phyloP scores from a whole-genome alignment of 305 asterid genomes.

The Petunia hybrid region DNA sequence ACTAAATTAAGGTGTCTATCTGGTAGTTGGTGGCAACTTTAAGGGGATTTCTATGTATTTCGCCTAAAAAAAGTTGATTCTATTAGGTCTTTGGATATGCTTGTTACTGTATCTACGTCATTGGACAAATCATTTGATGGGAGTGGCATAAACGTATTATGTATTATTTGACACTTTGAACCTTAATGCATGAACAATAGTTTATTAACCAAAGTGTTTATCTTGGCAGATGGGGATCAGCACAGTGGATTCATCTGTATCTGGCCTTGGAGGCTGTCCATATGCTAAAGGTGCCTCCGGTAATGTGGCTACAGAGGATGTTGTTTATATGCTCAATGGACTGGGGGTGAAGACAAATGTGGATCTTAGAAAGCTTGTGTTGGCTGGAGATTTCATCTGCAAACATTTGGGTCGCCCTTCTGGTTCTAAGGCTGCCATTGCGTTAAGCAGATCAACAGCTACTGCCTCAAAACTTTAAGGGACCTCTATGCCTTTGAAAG shows the following conservation, averaged over 20 bases:
- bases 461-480: conserved; percentile 70
- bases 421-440: conserved; percentile 79
- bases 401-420: conserved; percentile 71
- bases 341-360: conserved; percentile 77
- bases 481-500: conserved; percentile 21
- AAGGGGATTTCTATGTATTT: no score
- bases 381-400: conserved; percentile 83
- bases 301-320: conserved; percentile 96
- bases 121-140: background rate
- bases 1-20: no score
- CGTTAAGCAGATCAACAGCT: conserved; percentile 59
- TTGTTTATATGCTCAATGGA: conserved; percentile 84
- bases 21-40: no score
- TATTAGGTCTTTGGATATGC: background rate
- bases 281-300: conserved; percentile 97
- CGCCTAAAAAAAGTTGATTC: background rate
- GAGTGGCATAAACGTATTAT: background rate
- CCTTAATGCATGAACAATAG: conserved; percentile 1
- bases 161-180: background rate
- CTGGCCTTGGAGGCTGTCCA: conserved; percentile 94
- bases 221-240: conserved; percentile 78
- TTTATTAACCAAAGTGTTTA: background rate
- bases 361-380: conserved; percentile 67
- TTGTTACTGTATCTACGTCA: background rate
- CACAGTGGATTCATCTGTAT: conserved; percentile 77